phyloP scores from a whole-genome alignment of 441 rosid species.

The Corymbia calophylla region DNA sequence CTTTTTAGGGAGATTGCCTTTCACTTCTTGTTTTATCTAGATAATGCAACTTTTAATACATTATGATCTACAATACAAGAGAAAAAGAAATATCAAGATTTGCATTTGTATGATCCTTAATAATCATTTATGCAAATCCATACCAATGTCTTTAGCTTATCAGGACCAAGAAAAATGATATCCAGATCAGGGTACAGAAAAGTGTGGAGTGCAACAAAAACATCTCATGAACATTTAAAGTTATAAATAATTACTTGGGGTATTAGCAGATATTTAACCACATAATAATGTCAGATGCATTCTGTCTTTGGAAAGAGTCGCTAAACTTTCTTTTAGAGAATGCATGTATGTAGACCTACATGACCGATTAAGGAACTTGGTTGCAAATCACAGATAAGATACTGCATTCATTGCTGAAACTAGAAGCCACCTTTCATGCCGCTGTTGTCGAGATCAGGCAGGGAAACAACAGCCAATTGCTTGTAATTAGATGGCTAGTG shows the following conservation, averaged over 20 bases:
- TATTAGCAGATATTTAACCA: neutral
- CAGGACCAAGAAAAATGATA: neutral
- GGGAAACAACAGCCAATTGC: slow-evolving; percentile 30
- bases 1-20: neutral
- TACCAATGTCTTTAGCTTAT: neutral
- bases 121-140: neutral
- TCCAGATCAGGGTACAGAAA: neutral
- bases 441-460: slow-evolving; percentile 97
- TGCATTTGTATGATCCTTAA: neutral
- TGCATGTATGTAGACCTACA: neutral
- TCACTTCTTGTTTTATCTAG: neutral
- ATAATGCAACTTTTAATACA: neutral
- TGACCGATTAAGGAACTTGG: neutral
- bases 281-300: neutral
- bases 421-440: slow-evolving; percentile 98
- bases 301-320: neutral
- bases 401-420: slow-evolving; percentile 98
- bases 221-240: neutral
- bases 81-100: neutral
- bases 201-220: neutral
- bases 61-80: neutral
- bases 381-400: slow-evolving; percentile 13
- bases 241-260: neutral
- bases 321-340: neutral
- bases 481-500: neutral